Evolutionary conservation across 768 basidiomycete genomes (phyloP), one percentile per base, ranked within the genome.

Genomic region (Hydnomerulius pinastri): DNA sequence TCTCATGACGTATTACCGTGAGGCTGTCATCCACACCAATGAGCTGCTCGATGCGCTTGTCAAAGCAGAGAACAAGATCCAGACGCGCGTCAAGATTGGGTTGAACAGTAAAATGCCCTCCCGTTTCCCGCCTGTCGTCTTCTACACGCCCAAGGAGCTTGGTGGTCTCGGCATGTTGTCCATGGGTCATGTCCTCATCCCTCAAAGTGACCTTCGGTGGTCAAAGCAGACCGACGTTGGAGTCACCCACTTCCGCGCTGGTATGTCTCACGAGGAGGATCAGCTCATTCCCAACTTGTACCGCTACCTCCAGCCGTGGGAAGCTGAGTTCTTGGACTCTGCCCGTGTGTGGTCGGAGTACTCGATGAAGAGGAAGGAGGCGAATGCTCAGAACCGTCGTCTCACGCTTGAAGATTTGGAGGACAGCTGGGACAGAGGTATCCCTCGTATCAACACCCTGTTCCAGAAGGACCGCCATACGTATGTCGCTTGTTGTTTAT

Each of bases 341-440:
- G 95, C 95, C 33, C 92, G 97, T 60, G 97, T 99, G 33, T 99
- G 97, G 97, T 92, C 88, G 0, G 97, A 99, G 69, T 99, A 99
- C 69, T 95, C 96, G 0, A 91, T 98, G 93, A 99, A 98, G 78
- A 77, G 97, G 60, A 98, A 98, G 70, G 97, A 99, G 66, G 97
- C 97, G n/a, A 97, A 94, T 56, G 96, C 97, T 1, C 93, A 97
- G 67, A 98, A 98, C 72, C 87, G 96, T 48, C 87, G 97, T 13
- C 78, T 99, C 47, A 99, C 97, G 2, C 77, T 99, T 17, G 97
- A 99, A 68, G 97, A 98, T 77, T 79, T 98, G 23, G 97, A 98
- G 68, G 95, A 99, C 64, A 92, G 89, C 61, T 98, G 96, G 96
- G 96, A 98, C 71, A 87, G 95, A 57, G 94, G 95, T 73, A 97